A percentile compares a stretch with the other conserved stretches of the same genome.
Evolutionary conservation across 768 basidiomycete species (phyloP).

Genomic region (Suillus brevipes): DNA sequence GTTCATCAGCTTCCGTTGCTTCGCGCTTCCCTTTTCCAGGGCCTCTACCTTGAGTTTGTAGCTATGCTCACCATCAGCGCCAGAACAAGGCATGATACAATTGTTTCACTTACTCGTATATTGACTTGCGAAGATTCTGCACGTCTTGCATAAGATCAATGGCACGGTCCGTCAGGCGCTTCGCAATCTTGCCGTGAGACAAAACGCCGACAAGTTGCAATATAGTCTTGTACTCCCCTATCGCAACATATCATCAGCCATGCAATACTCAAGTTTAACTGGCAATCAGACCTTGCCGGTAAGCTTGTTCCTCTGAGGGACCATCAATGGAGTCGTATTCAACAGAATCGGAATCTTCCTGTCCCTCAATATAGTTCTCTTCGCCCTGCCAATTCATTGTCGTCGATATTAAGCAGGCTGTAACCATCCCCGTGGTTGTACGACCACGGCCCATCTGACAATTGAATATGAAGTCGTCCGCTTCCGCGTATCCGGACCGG

Average conservation of each 20-base stretch:
- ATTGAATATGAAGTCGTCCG: conserved; percentile 88
- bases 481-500: conserved; percentile 50
- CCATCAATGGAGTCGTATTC: conserved; percentile 76
- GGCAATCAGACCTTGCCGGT: conserved; percentile 64
- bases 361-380: conserved; percentile 36
- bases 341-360: conserved; percentile 38
- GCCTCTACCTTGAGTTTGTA: conserved; percentile 91
- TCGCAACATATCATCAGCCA: conserved; percentile 7
- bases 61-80: conserved; percentile 41
- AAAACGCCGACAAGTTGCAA: conserved; percentile 91
- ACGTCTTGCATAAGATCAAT: conserved; percentile 95
- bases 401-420: conserved; percentile 82
- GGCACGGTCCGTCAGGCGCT: conserved; percentile 83
- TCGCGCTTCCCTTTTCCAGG: conserved; percentile 72
- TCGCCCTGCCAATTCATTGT: conserved; percentile 58
- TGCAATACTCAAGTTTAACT: neutral
- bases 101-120: conserved; percentile 74
- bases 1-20: conserved; percentile 71
- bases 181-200: conserved; percentile 90
- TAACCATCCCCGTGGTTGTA: conserved; percentile 96
- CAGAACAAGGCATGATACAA: neutral
- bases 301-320: conserved; percentile 84
- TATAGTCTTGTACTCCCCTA: conserved; percentile 97
- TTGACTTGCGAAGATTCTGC: conserved; percentile 92
- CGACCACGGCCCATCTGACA: conserved; percentile 94